Evolutionary conservation across 345 rosid genomes (phyloP).

Genomic region (Chamaenerion angustifolium): DNA sequence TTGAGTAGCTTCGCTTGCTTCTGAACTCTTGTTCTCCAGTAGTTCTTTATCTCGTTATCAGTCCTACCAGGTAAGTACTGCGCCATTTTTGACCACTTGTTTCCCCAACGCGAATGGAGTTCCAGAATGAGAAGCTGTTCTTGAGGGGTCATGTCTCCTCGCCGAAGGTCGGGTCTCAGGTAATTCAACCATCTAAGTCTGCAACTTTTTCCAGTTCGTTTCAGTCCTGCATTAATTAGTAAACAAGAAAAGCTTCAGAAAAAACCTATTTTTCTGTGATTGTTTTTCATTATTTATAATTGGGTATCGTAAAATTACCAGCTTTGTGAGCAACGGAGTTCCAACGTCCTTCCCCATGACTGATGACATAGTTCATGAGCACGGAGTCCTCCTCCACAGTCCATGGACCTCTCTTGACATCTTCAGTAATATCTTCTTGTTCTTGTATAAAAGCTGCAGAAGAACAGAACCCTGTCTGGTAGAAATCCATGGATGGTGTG

Average conservation of each 20-base stretch:
- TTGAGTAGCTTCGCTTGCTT: conserved; percentile 81
- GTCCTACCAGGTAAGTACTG: conserved; percentile 78
- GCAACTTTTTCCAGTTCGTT: conserved; percentile 85
- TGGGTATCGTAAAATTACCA: conserved; percentile 15
- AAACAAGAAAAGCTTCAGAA: neutral
- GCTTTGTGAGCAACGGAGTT: conserved; percentile 51
- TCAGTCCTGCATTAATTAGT: conserved; percentile 47
- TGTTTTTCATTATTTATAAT: too few species aligned
- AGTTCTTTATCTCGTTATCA: conserved; percentile 83
- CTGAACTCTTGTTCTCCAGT: conserved; percentile 90
- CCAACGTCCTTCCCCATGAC: conserved; percentile 87
- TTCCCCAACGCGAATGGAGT: conserved; percentile 88
- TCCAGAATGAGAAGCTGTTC: conserved; percentile 74
- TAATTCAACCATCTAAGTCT: conserved; percentile 87
- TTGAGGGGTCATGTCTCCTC: conserved; percentile 66
- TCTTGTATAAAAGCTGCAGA: too few species aligned
- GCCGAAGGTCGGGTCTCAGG: conserved; percentile 62
- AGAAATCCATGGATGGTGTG: too few species aligned
- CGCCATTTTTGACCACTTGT: conserved; percentile 92
- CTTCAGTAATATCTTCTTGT: conserved; percentile 16
- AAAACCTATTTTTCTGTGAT: too few species aligned
- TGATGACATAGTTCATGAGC: conserved; percentile 38
- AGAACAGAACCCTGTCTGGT: too few species aligned
- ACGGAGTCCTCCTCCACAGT: conserved; percentile 58
- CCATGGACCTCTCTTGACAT: conserved; percentile 77